Evolutionary conservation across 1,139 yeast species (phyloP).

Genomic region (Kurtzmaniella quercitrusa): DNA sequence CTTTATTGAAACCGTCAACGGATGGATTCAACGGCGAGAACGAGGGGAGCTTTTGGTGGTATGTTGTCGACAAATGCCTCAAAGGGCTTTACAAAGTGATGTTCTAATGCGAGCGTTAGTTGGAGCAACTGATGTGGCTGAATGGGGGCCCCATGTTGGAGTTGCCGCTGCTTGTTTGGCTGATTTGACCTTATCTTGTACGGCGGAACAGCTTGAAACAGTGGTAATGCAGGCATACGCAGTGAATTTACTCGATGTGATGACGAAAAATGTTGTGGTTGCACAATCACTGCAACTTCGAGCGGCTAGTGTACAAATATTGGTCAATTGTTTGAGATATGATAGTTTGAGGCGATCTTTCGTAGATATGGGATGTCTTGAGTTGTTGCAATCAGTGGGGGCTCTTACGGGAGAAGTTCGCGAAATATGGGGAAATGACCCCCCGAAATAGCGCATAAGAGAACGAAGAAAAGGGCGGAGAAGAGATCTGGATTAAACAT

Average conservation of each 20-base stretch:
- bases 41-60: neutral
- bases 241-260: neutral
- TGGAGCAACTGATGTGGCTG: neutral
- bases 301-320: neutral
- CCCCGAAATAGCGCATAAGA: neutral
- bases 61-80: neutral
- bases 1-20: neutral
- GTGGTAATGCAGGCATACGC: neutral
- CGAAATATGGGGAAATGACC: neutral
- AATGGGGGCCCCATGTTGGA: neutral
- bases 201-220: neutral
- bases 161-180: neutral
- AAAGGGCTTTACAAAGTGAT: neutral
- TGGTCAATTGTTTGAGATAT: neutral
- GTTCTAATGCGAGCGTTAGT: neutral
- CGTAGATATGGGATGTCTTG: neutral
- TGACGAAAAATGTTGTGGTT: neutral
- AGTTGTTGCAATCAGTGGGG: neutral
- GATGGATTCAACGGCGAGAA: neutral
- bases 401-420: neutral
- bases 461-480: too few relatives aligned
- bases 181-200: neutral
- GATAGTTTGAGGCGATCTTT: neutral
- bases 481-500: too few relatives aligned
- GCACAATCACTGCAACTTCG: neutral